Conservation (phyloP, 192 early-diverging fungal species). For the Funneliformis geosporum region DNA sequence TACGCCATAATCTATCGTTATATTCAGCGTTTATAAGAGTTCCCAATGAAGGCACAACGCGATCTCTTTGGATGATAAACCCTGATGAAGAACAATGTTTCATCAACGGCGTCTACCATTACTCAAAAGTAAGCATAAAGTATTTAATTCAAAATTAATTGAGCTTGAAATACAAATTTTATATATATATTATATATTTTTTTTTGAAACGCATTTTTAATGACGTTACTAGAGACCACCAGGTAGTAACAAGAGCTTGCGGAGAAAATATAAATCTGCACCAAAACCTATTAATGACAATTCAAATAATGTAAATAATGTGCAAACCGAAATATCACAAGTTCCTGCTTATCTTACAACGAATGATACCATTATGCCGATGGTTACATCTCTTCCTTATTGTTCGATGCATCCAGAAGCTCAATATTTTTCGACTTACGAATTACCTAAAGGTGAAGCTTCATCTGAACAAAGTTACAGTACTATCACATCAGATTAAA, state of each 20-base stretch:
- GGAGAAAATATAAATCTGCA: not conserved
- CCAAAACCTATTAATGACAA: not conserved
- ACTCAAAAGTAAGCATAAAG: not conserved
- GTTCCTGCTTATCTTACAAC: not conserved
- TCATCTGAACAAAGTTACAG: not conserved
- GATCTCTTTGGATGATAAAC: conserved; percentile 69
- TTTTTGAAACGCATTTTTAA: not conserved
- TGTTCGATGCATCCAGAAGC: not conserved
- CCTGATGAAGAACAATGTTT: conserved; percentile 32
- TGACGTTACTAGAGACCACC: not conserved
- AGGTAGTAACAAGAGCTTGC: not conserved
- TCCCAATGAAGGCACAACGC: conserved; percentile 67
- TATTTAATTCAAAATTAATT: not conserved
- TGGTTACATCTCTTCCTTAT: not conserved
- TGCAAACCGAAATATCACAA: not conserved
- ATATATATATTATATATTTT: not conserved
- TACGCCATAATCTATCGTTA: conserved; percentile 86
- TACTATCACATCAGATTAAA: not conserved
- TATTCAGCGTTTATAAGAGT: conserved; percentile 82
- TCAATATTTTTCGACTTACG: not conserved
- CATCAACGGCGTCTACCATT: conserved; percentile 4
- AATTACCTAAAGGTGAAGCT: not conserved
- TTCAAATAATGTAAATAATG: not conserved
- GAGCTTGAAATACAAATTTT: not conserved
- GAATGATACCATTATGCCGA: not conserved